Conservation (phyloP, 306 rosid species). For the Chamaecrista fasciculata region DNA sequence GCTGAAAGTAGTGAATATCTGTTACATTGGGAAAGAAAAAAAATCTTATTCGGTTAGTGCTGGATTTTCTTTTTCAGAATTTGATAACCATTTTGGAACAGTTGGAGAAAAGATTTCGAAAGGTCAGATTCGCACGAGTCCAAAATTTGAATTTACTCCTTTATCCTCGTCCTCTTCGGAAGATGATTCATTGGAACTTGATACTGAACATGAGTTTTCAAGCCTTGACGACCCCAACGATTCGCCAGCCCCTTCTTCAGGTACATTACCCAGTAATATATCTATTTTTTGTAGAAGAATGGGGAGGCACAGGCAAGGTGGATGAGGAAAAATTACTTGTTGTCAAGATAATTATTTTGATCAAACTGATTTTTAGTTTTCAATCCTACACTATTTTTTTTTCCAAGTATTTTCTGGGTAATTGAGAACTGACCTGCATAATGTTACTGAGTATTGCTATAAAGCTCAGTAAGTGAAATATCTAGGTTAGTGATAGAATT, state of each 20-base stretch:
- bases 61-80: background rate
- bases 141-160: background rate
- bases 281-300: too few species aligned
- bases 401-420: background rate
- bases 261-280: conserved; percentile 17
- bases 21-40: background rate
- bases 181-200: background rate
- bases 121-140: background rate
- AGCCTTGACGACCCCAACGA: background rate
- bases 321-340: background rate
- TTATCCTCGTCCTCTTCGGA: background rate
- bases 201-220: background rate
- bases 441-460: conserved; percentile 19
- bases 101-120: background rate
- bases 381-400: background rate
- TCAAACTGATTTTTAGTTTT: conserved; percentile 24
- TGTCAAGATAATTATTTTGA: background rate
- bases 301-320: background rate
- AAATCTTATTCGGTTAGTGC: background rate
- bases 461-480: background rate
- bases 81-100: background rate
- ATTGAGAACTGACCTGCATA: background rate
- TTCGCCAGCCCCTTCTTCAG: conserved; percentile 19
- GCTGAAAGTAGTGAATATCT: background rate
- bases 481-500: background rate